These are phyloP conservation scores for Carallia pectinifolia DNA, from an alignment of 345 rosid genomes.

Conservation along the genomic window DNA sequence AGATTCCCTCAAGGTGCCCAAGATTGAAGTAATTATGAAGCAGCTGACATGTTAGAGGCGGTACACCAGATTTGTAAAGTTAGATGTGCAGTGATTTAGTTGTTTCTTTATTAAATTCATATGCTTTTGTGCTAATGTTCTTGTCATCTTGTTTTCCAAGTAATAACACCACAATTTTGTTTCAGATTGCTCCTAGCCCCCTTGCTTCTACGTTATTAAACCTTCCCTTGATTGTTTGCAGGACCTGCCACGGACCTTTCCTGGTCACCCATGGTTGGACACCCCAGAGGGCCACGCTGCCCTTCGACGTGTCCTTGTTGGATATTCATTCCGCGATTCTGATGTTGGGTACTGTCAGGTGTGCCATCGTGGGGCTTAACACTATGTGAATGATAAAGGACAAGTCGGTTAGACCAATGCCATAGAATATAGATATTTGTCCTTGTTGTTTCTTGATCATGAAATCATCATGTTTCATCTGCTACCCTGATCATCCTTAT, in stretches of 20 bases:
- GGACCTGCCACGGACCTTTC: conserved; percentile 98
- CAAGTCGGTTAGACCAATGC: not conserved
- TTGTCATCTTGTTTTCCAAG: not conserved
- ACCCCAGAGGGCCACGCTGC: conserved; percentile 98
- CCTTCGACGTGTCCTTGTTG: conserved; percentile 90
- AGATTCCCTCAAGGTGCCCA: not conserved
- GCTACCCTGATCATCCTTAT: not conserved
- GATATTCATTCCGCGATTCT: conserved; percentile 95
- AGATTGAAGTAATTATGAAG: not conserved
- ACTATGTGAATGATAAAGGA: not conserved
- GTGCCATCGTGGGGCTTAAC: conserved; percentile 11
- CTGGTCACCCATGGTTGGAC: conserved; percentile 99
- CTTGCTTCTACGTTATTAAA: not conserved
- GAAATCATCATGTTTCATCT: not conserved
- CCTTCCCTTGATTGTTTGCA: conserved; percentile 32
- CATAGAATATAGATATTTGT: not conserved
- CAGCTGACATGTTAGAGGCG: not conserved
- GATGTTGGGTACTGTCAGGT: conserved; percentile 99
- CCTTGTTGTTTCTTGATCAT: too few relatives aligned
- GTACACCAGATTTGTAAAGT: not conserved
- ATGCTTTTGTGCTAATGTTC: not conserved
- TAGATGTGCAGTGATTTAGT: conserved; percentile 1
- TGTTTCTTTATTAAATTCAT: not conserved
- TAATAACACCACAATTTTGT: not conserved
- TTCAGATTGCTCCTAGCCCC: not conserved